phyloP scores from a whole-genome alignment of 192 early-diverging fungal genomes.

The Backusella tarrabulga region DNA sequence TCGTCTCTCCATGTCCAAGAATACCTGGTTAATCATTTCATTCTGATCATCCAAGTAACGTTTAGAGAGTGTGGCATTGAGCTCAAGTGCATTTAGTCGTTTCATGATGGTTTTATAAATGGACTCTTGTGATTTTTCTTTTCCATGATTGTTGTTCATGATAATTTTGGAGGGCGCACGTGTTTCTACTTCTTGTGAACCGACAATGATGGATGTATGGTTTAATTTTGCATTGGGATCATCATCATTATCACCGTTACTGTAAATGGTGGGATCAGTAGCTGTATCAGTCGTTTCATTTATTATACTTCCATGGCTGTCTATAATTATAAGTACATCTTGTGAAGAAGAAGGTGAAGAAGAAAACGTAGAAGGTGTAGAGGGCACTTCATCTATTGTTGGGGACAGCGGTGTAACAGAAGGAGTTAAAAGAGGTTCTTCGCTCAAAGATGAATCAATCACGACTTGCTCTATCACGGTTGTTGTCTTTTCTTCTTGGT shows the following conservation, averaged over 20 bases:
- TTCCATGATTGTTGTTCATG: not conserved
- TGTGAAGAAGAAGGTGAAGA: not conserved
- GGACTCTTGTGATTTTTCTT: conserved; percentile 65
- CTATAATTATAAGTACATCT: not conserved
- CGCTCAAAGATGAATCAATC: not conserved
- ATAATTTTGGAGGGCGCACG: not conserved
- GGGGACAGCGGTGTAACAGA: not conserved
- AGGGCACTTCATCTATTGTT: not conserved
- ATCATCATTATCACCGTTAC: not conserved
- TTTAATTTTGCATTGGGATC: not conserved
- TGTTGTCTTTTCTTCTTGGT: not conserved
- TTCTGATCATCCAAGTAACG: conserved; percentile 79
- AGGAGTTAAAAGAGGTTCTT: not conserved
- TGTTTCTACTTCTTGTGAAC: not conserved
- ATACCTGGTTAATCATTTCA: conserved; percentile 62
- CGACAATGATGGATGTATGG: not conserved
- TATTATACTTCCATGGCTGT: not conserved
- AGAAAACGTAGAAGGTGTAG: not conserved
- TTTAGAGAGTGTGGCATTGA: conserved; percentile 75
- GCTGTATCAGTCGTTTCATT: not conserved
- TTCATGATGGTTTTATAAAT: conserved; percentile 92
- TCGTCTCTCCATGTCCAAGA: conserved; percentile 55
- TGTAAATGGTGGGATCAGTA: not conserved
- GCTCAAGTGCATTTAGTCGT: conserved; percentile 73
- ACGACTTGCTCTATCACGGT: not conserved